Conservation (phyloP, 2,329 filamentous ascomycete genomes). For the Diaporthe citrichinensis region DNA sequence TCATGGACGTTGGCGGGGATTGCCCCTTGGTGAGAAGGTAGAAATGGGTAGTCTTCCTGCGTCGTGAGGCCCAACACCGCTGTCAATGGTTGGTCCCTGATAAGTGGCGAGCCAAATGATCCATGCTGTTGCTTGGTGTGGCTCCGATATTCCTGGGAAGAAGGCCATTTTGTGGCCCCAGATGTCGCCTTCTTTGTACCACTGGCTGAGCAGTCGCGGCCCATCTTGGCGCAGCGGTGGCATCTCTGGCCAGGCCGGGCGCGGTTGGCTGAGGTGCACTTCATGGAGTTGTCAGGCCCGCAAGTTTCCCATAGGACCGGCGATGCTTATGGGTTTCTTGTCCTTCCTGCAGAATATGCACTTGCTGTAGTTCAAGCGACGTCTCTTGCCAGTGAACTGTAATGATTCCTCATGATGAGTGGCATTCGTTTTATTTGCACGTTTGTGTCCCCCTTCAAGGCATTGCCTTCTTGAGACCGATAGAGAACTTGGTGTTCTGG, state of each 20-base stretch:
- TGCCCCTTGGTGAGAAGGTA: too few species aligned
- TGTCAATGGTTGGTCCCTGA: too few species aligned
- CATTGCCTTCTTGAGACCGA: background rate
- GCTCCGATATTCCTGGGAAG: background rate
- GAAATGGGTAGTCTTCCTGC: too few species aligned
- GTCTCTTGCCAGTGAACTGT: background rate
- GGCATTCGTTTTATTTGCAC: too few species aligned
- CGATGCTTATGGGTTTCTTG: background rate
- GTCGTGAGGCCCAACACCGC: too few species aligned
- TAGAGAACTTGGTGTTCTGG: background rate
- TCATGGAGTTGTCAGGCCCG: background rate
- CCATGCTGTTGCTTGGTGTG: background rate
- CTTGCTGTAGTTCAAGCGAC: background rate
- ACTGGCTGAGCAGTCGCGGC: background rate
- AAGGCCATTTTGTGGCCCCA: background rate
- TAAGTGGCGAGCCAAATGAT: too few species aligned
- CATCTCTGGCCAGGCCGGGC: background rate
- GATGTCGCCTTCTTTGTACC: background rate
- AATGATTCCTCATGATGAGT: background rate
- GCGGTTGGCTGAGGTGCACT: background rate
- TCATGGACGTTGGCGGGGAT: too few species aligned
- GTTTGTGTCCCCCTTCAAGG: background rate
- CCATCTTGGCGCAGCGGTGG: background rate
- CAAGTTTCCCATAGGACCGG: background rate
- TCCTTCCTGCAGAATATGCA: background rate